Evolutionary conservation across 495 filamentous ascomycete genomes (phyloP).

Genomic region (Penicillium paxilli): DNA sequence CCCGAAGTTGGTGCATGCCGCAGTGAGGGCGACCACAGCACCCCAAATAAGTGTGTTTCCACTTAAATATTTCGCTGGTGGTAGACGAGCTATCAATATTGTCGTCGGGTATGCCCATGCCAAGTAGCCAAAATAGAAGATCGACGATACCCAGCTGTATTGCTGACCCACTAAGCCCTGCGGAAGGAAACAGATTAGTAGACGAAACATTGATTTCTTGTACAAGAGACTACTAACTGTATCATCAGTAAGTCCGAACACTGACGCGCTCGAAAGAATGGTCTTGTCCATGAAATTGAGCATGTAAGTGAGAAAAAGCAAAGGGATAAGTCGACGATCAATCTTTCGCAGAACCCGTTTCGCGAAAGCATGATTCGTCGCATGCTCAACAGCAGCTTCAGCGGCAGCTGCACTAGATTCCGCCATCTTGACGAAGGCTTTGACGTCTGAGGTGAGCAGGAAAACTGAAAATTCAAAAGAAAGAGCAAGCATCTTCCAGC

Average conservation of each 20-base stretch:
- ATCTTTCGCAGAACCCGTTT: slow-evolving; percentile 44
- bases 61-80: slow-evolving; percentile 53
- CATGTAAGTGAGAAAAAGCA: slow-evolving; percentile 33
- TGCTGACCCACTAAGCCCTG: slow-evolving; percentile 50
- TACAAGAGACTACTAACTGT: slow-evolving; percentile 31
- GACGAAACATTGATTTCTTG: not conserved
- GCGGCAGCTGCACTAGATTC: slow-evolving; percentile 2
- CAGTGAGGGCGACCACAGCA: slow-evolving; percentile 50
- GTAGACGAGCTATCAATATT: slow-evolving; percentile 55
- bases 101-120: slow-evolving; percentile 40
- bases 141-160: slow-evolving; percentile 59
- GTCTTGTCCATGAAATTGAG: slow-evolving; percentile 57
- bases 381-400: slow-evolving; percentile 6
- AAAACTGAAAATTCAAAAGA: not conserved
- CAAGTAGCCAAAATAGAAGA: slow-evolving; percentile 62
- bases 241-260: slow-evolving; percentile 49
- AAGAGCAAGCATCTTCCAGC: not conserved
- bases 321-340: slow-evolving; percentile 48
- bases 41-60: slow-evolving; percentile 59
- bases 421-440: not conserved
- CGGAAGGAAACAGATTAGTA: slow-evolving; percentile 8
- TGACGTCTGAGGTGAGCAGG: not conserved
- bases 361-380: slow-evolving; percentile 7
- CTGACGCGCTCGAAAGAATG: slow-evolving; percentile 53
- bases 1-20: slow-evolving; percentile 36